Conservation (phyloP, 768 basidiomycete species). For the Udeniomyces megalosporus region DNA sequence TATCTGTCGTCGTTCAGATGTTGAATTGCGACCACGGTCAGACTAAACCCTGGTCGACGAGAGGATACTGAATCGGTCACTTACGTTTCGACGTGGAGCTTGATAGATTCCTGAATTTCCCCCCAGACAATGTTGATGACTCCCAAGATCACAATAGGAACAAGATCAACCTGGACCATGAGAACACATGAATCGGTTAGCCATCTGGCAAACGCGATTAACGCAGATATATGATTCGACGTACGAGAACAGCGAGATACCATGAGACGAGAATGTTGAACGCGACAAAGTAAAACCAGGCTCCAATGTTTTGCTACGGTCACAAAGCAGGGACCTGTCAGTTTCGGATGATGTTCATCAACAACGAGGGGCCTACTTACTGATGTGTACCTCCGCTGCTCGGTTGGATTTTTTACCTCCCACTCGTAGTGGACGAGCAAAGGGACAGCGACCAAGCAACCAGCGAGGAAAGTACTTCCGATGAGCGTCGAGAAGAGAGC, state of each 20-base stretch:
- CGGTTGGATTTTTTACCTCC: slow-evolving; percentile 41
- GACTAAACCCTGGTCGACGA: not conserved
- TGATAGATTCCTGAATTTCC: slow-evolving; percentile 53
- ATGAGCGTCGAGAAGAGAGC: slow-evolving; percentile 55
- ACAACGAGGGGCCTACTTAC: not conserved
- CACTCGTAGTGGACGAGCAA: slow-evolving; percentile 50
- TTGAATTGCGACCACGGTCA: too few relatives aligned
- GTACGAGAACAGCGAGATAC: slow-evolving; percentile 48
- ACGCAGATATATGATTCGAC: not conserved
- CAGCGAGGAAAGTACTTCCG: slow-evolving; percentile 52
- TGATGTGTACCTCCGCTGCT: slow-evolving; percentile 39
- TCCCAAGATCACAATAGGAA: not conserved
- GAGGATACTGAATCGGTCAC: not conserved
- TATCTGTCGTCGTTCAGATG: too few relatives aligned
- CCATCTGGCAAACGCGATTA: not conserved
- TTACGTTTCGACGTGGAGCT: slow-evolving; percentile 48
- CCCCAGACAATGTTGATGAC: slow-evolving; percentile 41
- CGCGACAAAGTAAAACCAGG: slow-evolving; percentile 71
- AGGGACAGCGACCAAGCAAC: slow-evolving; percentile 44
- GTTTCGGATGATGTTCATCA: not conserved
- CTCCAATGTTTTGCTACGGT: slow-evolving; percentile 21
- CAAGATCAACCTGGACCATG: slow-evolving; percentile 14
- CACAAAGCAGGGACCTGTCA: not conserved
- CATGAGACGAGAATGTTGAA: slow-evolving; percentile 62
- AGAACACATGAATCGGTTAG: not conserved